These are phyloP conservation scores for Phaeosphaeria sp. DNA, from an alignment of 2,329 filamentous ascomycete genomes.

Conservation along the genomic window DNA sequence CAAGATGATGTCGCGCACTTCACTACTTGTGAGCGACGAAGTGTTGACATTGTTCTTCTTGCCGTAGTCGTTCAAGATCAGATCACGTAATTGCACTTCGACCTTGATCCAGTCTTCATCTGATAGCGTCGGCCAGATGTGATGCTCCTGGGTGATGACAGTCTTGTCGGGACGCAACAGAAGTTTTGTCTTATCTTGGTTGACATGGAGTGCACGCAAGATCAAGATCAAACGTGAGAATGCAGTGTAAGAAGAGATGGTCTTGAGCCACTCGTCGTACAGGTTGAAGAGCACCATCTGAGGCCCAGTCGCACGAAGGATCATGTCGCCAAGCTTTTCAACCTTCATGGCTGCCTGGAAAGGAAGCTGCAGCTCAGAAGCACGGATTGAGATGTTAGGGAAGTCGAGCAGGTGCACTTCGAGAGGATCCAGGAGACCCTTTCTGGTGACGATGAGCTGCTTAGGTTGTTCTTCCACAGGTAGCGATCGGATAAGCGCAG, in stretches of 20 bases:
- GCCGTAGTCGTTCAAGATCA: constrained; percentile 97
- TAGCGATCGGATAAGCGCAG: constrained; percentile 90
- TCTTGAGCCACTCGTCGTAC: constrained; percentile 99
- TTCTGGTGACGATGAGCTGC: constrained; percentile 96
- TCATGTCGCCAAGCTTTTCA: constrained; percentile 99
- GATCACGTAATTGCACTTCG: constrained; percentile 92
- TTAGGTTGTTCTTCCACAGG: constrained; percentile 98
- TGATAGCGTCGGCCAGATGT: constrained; percentile 94
- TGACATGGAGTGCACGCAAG: constrained; percentile 92
- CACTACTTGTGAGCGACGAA: constrained; percentile 92
- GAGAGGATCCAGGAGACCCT: constrained; percentile 94
- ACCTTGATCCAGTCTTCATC: constrained; percentile 99
- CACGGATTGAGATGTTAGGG: constrained; percentile 97
- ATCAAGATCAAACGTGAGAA: constrained; percentile 96
- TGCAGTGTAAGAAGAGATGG: constrained; percentile 96
- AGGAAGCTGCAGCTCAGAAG: constrained; percentile 93
- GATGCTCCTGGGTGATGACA: constrained; percentile 97
- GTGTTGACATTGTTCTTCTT: constrained; percentile 99
- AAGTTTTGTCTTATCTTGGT: constrained; percentile 97
- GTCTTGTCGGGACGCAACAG: constrained; percentile 95
- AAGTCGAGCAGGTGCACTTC: constrained; percentile 98
- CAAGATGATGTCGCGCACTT: constrained; percentile 97
- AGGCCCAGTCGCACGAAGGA: constrained; percentile 94
- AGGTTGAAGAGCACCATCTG: constrained; percentile 99
- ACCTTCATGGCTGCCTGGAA: constrained; percentile 99